Percentiles rank a stretch among this genome's conserved stretches.
Evolutionary conservation across 106 monocot genomes (phyloP).

Genomic region (Narthecium ossifragum): DNA sequence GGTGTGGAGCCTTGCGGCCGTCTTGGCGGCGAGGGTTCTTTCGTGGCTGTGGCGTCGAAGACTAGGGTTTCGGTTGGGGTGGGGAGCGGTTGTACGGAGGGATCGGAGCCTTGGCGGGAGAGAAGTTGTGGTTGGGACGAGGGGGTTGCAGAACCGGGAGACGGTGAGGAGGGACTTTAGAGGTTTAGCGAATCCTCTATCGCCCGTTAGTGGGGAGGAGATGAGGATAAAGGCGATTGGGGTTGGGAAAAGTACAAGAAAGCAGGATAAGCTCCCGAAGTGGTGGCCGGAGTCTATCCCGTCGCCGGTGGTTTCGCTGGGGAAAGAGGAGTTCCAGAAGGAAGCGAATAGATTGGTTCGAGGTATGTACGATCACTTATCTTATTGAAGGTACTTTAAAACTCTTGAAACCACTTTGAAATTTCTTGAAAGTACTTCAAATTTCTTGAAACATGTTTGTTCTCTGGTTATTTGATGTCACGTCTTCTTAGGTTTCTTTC

Average conservation of each 20-base stretch:
- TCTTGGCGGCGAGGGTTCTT: slow-evolving; percentile 25
- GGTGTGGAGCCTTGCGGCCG: slow-evolving; percentile 27
- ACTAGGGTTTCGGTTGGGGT: slow-evolving; percentile 6
- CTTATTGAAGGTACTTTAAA: background rate
- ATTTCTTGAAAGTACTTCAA: background rate
- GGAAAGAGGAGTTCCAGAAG: slow-evolving; percentile 36
- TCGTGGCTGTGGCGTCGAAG: slow-evolving; percentile 16
- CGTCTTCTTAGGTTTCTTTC: no score
- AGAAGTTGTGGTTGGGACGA: slow-evolving; percentile 76
- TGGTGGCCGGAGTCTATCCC: slow-evolving; percentile 62
- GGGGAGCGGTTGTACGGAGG: slow-evolving; percentile 32
- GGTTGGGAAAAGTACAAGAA: no score
- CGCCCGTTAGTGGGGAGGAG: slow-evolving; percentile 11
- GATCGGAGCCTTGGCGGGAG: slow-evolving; percentile 88
- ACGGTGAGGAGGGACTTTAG: slow-evolving; percentile 9
- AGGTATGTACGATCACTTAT: slow-evolving; percentile 40
- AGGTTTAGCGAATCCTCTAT: slow-evolving; percentile 31
- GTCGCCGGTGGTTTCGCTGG: background rate
- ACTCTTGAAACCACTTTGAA: background rate
- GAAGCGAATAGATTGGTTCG: slow-evolving; percentile 66
- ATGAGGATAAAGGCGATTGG: background rate
- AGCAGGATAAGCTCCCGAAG: slow-evolving; percentile 40
- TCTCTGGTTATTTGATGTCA: no score
- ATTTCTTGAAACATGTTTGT: no score
- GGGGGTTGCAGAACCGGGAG: slow-evolving; percentile 6